A percentile compares a stretch with the other conserved stretches of the same genome.
phyloP scores from a whole-genome alignment of 139 green algal species.

The Picochlorum sp. region DNA sequence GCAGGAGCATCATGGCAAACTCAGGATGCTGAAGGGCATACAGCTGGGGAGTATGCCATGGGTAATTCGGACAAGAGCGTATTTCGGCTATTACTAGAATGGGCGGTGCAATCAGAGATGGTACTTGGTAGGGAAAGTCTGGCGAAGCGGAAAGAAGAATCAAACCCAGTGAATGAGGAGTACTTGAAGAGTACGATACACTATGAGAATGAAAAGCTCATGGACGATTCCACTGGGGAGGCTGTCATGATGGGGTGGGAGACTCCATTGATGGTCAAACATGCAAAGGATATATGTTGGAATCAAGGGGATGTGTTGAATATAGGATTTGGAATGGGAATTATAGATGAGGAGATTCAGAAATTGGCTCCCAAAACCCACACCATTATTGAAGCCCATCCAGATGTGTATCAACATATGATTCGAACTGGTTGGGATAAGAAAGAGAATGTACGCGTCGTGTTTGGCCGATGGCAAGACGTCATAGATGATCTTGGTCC shows the following conservation, averaged over 20 bases:
- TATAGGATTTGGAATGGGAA: slow-evolving; percentile 90
- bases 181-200: slow-evolving; percentile 19
- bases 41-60: slow-evolving; percentile 29
- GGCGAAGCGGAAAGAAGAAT: slow-evolving; percentile 8
- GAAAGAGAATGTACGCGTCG: slow-evolving; percentile 63
- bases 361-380: slow-evolving; percentile 40
- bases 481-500: slow-evolving; percentile 40
- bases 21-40: slow-evolving; percentile 19
- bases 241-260: slow-evolving; percentile 99
- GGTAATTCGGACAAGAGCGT: slow-evolving; percentile 1
- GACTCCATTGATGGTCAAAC: slow-evolving; percentile 79
- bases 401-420: slow-evolving; percentile 75
- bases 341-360: slow-evolving; percentile 79
- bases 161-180: slow-evolving; percentile 12
- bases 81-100: slow-evolving; percentile 27
- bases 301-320: slow-evolving; percentile 76
- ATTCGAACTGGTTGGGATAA: slow-evolving; percentile 64
- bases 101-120: slow-evolving; percentile 25
- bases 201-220: slow-evolving; percentile 35
- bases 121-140: slow-evolving; percentile 13
- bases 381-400: slow-evolving; percentile 94
- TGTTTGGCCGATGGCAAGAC: slow-evolving; percentile 87
- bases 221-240: slow-evolving; percentile 71
- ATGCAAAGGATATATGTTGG: slow-evolving; percentile 66
- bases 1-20: slow-evolving; percentile 27